Percentiles rank a stretch among this genome's conserved stretches.
Evolutionary conservation across 2,329 filamentous ascomycete species (phyloP).

Genomic region (Calonectria montana): DNA sequence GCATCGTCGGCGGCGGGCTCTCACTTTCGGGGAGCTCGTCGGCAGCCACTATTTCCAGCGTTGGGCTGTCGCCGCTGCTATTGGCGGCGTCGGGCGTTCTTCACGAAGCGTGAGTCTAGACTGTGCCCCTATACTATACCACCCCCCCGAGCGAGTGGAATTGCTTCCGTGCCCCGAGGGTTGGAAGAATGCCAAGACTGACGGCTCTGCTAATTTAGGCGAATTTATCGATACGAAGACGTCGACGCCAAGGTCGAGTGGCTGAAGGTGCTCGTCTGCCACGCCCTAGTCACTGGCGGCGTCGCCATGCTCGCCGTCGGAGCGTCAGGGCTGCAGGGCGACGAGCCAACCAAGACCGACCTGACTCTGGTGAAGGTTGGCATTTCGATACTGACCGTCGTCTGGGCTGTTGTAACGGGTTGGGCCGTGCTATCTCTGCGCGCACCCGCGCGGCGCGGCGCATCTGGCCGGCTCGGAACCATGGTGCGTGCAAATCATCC

Average conservation of each 20-base stretch:
- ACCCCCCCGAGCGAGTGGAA: not conserved
- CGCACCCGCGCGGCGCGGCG: not conserved
- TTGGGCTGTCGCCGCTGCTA: slow-evolving; percentile 54
- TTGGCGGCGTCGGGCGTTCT: slow-evolving; percentile 46
- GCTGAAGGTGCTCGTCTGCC: slow-evolving; percentile 18
- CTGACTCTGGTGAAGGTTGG: slow-evolving; percentile 16
- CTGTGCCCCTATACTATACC: not conserved
- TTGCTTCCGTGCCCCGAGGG: not conserved
- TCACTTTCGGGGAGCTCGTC: slow-evolving; percentile 41
- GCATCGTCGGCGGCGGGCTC: slow-evolving; percentile 49
- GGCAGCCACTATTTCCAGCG: slow-evolving; percentile 49
- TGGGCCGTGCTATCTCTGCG: slow-evolving; percentile 11
- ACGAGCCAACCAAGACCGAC: slow-evolving; percentile 10
- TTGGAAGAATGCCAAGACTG: slow-evolving; percentile 14
- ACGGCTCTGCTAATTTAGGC: slow-evolving; percentile 23
- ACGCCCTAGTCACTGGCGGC: slow-evolving; percentile 13
- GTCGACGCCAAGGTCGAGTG: slow-evolving; percentile 18
- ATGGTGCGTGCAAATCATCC: not conserved
- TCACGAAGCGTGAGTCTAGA: slow-evolving; percentile 45
- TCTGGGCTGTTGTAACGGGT: slow-evolving; percentile 12
- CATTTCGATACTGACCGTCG: slow-evolving; percentile 10
- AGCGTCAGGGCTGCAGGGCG: not conserved
- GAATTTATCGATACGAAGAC: slow-evolving; percentile 5
- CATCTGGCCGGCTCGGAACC: slow-evolving; percentile 6
- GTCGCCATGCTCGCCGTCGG: slow-evolving; percentile 22